Evolutionary conservation across 1,139 yeast species (phyloP), one percentile per base, ranked within the genome.

Genomic region (Debaryomycetaceae sp.): DNA sequence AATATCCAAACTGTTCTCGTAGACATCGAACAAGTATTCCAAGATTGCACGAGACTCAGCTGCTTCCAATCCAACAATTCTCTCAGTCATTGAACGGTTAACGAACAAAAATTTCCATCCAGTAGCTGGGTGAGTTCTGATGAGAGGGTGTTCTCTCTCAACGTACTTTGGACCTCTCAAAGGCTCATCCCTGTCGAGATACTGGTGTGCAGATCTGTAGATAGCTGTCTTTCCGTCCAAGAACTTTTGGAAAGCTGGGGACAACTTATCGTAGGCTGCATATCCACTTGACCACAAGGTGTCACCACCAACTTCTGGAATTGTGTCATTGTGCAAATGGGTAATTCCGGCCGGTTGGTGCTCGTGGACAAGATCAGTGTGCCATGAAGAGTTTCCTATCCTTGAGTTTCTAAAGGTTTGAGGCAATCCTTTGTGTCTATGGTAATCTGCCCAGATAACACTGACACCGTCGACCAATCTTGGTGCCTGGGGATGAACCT

Each of bases 71-170:
- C 70, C 71, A 33, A 65, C 71, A 41, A 66, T 65, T 44, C 68
- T 56, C 30, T 50, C 58, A 4, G 70, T 64, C 68, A 65, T 63
- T 5, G 65, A 37, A 30, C 72, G 50, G 52, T 67, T 67, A 34
- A 67, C 71, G 46, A 52, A 64, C 50, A 67, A 60, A 19, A 60
- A 58, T 47, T 67, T 67, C 70, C 72, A 65, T 5, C 73, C 72
- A 31, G 73, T 67, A 13, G 65, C 72, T 18, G 73, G 73, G 45
- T 67, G 71, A 6, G 72, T 67, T 55, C 73, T 64, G 40, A 67
- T 55, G 32, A 67, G 44, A 8, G 71, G 70, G 47, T 66, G 72
- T 49, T 66, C 72, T 47, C 73, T 54, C 45, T 66, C 72, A 36
- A 67, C 53, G 41, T 43, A 50, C 43, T 58, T 56, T 6, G 67